phyloP scores from a whole-genome alignment of 345 rosid genomes.

The Cochlearia excelsa region DNA sequence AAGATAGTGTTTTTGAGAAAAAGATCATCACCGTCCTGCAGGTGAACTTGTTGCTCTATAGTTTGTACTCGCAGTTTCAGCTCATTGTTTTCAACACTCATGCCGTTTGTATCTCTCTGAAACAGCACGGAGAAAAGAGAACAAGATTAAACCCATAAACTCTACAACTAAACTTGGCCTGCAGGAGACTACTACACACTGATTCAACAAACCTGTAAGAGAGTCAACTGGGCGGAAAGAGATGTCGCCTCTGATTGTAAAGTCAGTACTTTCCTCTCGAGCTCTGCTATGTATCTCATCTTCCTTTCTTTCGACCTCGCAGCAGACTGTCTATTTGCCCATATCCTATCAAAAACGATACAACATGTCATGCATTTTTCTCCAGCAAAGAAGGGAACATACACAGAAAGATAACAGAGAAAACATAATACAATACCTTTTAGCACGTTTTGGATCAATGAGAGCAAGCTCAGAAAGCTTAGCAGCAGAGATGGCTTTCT shows the following conservation, averaged over 20 bases:
- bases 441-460: slow-evolving; percentile 92
- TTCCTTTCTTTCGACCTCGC: slow-evolving; percentile 97
- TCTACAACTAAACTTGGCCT: background rate
- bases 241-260: slow-evolving; percentile 91
- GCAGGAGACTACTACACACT: background rate
- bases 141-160: background rate
- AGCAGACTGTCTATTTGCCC: slow-evolving; percentile 98
- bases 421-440: slow-evolving; percentile 47
- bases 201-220: slow-evolving; percentile 63
- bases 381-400: no score
- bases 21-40: slow-evolving; percentile 79
- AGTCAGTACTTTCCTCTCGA: slow-evolving; percentile 84
- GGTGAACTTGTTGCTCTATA: slow-evolving; percentile 78
- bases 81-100: slow-evolving; percentile 80
- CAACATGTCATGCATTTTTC: background rate
- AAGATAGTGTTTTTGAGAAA: slow-evolving; percentile 9
- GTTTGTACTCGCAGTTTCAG: slow-evolving; percentile 85
- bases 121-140: slow-evolving; percentile 6
- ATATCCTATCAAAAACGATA: slow-evolving; percentile 50
- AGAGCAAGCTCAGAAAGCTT: slow-evolving; percentile 97
- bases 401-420: background rate
- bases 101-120: slow-evolving; percentile 82
- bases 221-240: slow-evolving; percentile 80
- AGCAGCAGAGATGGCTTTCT: slow-evolving; percentile 79
- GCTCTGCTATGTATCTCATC: slow-evolving; percentile 89